Conservation (phyloP, 2,329 filamentous ascomycete genomes). For the Curvularia verruculosa region DNA sequence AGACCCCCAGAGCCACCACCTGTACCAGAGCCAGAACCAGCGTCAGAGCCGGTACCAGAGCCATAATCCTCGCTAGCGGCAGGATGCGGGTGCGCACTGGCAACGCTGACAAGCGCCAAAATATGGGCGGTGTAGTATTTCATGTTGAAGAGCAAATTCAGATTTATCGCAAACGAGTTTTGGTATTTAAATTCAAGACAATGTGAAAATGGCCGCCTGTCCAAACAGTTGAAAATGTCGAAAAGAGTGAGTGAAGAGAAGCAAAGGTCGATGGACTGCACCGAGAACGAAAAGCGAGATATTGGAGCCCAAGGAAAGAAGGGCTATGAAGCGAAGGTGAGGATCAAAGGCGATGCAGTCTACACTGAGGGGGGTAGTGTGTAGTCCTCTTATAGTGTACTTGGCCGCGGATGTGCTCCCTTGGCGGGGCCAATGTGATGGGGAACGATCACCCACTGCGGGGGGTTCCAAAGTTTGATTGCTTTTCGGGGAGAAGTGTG, state of each 20-base stretch:
- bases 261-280: constrained; percentile 31
- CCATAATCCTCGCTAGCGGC: constrained; percentile 15
- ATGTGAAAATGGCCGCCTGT: neutral
- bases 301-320: neutral
- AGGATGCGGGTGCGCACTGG: constrained; percentile 31
- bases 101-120: constrained; percentile 29
- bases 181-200: neutral
- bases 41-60: constrained; percentile 1
- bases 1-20: neutral
- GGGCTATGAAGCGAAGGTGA: constrained; percentile 8
- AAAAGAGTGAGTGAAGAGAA: neutral
- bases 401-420: neutral
- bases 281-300: constrained; percentile 9
- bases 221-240: neutral
- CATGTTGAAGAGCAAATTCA: constrained; percentile 23
- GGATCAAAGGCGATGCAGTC: constrained; percentile 12
- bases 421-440: neutral
- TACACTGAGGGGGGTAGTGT: neutral
- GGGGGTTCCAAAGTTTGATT: constrained; percentile 2
- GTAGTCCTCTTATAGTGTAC: constrained; percentile 5
- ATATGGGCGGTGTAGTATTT: constrained; percentile 29
- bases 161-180: neutral
- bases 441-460: neutral
- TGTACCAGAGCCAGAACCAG: neutral
- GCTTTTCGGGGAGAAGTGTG: neutral